Evolutionary conservation across 441 rosid species (phyloP), one percentile per base, ranked within the genome.

Genomic region (Dalechampia spathulata): DNA sequence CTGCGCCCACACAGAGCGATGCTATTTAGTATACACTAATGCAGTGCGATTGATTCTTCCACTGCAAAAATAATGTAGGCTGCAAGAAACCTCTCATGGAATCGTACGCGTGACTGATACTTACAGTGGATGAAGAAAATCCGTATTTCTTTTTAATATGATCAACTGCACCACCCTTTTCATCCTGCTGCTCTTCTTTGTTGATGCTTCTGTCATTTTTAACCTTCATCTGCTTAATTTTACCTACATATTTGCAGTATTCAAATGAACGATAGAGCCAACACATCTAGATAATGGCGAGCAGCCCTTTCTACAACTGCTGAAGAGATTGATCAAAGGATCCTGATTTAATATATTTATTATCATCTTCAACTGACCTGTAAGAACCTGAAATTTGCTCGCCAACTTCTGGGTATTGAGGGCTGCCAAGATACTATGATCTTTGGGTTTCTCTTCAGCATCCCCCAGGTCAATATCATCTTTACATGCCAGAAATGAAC

Each of bases 61-160:
- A 37, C 53, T 46, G 15, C 45, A 47, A 12, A 32, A 20, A 44
- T 57, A 12, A 32, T 41, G 7, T 17, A 42, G 11, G n/a, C n/a
- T n/a, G n/a, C n/a, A n/a, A n/a, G n/a, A n/a, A n/a, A n/a, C n/a
- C n/a, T n/a, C n/a, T n/a, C n/a, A n/a, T n/a, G n/a, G n/a, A n/a
- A n/a, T n/a, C n/a, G n/a, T n/a, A n/a, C n/a, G n/a, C n/a, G n/a
- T n/a, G n/a, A n/a, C n/a, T n/a, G n/a, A n/a, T 46, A 70, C 87
- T 78, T 72, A 87, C 96, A 44, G 73, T 72, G 4, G 93, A 70
- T 3, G 71, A 53, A 26, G 94, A 73, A 70, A 86, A 86, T 2
- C 96, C 96, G 5, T 92, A 92, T 75, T 73, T 88, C 81, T 81
- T 89, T 88, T 89, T 86, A 64, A 92, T 86, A 71, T 85, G 88